phyloP scores from a whole-genome alignment of 208 protist species.

The Jaenimonas drosophilae region DNA sequence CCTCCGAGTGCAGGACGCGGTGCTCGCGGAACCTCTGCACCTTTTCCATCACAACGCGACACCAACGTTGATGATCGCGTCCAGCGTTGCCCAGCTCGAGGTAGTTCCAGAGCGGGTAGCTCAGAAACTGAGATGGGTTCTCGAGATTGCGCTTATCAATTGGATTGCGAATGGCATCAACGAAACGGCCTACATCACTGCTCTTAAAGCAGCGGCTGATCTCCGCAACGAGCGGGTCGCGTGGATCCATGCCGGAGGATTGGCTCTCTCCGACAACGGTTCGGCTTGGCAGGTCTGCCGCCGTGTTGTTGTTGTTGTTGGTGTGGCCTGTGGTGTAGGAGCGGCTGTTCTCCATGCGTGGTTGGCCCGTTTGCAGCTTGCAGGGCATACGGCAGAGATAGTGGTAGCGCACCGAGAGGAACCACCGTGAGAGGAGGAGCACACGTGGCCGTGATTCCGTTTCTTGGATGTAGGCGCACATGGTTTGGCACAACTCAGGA shows the following conservation, averaged over 20 bases:
- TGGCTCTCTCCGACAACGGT: not conserved
- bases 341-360: not conserved
- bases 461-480: constrained; percentile 4
- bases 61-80: not conserved
- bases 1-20: not conserved
- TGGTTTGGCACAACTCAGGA: constrained; percentile 2
- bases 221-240: constrained; percentile 1
- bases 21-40: not conserved
- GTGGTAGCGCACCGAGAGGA: not conserved
- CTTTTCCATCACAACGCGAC: not conserved
- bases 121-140: not conserved
- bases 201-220: not conserved
- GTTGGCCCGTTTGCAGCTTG: not conserved
- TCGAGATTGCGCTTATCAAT: not conserved
- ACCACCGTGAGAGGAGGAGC: constrained; percentile 5
- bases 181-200: not conserved
- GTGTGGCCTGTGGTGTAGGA: not conserved
- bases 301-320: not conserved
- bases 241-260: not conserved
- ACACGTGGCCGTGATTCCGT: constrained; percentile 1
- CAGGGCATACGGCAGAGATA: not conserved
- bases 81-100: not conserved
- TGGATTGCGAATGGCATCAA: constrained; percentile 3
- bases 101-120: constrained; percentile 1
- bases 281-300: too few species aligned